phyloP scores from a whole-genome alignment of 306 rosid genomes.

The Castanea mollissima region DNA sequence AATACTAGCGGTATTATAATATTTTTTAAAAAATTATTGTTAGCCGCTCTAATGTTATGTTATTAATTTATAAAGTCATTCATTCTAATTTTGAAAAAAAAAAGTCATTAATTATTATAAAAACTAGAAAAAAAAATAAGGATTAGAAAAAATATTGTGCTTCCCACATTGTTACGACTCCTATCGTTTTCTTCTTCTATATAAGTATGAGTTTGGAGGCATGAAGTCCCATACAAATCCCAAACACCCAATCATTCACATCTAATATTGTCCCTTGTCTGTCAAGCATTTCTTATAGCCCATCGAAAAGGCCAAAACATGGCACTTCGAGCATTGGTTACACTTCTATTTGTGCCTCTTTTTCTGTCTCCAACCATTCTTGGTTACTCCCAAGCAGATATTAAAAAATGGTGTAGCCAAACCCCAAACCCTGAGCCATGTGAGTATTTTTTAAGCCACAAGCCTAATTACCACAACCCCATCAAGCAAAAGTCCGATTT shows the following conservation, averaged over 20 bases:
- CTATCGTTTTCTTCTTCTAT: neutral
- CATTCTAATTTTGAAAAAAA: neutral
- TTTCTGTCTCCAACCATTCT: constrained; percentile 19
- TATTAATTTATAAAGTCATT: neutral
- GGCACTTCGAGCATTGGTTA: neutral
- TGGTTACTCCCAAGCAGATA: constrained; percentile 29
- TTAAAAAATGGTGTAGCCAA: constrained; percentile 69
- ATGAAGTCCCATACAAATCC: neutral
- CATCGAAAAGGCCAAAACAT: neutral
- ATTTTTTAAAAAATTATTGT: neutral
- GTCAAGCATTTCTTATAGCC: neutral
- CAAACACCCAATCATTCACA: neutral
- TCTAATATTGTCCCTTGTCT: constrained; percentile 9
- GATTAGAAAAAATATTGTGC: neutral
- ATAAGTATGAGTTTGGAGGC: neutral
- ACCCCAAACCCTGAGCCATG: constrained; percentile 83
- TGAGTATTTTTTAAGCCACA: constrained; percentile 46
- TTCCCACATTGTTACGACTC: neutral
- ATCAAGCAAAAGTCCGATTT: constrained; percentile 62
- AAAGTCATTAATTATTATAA: neutral
- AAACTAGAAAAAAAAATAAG: neutral
- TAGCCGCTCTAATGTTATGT: neutral
- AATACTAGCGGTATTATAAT: neutral
- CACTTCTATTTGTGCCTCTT: constrained; percentile 22
- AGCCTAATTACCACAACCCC: constrained; percentile 22